Percentiles rank a stretch among this genome's conserved stretches.
phyloP scores from a whole-genome alignment of 192 early-diverging fungal genomes.

The Coemansia sp. region DNA sequence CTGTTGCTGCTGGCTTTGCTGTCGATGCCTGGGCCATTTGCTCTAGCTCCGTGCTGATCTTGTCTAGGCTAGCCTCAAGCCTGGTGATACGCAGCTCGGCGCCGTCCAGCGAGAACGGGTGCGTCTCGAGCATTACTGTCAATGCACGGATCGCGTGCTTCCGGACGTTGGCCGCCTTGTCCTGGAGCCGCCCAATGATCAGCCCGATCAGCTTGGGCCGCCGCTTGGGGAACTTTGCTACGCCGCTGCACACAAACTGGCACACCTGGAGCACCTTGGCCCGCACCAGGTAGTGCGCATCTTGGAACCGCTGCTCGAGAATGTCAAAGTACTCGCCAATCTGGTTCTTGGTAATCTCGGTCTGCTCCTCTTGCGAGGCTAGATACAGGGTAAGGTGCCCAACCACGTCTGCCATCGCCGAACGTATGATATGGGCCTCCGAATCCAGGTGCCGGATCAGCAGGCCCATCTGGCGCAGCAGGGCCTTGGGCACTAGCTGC shows the following conservation, averaged over 20 bases:
- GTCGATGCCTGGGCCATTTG: constrained; percentile 42
- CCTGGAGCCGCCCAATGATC: constrained; percentile 73
- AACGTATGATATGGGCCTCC: constrained; percentile 82
- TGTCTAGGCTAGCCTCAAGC: constrained; percentile 61
- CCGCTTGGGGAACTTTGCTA: constrained; percentile 67
- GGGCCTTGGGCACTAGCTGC: constrained; percentile 70
- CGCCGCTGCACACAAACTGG: constrained; percentile 70
- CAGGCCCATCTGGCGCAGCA: constrained; percentile 84
- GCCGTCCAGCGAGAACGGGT: constrained; percentile 85
- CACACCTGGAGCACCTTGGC: constrained; percentile 84
- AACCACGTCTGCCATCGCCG: constrained; percentile 82
- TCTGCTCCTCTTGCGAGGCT: constrained; percentile 65
- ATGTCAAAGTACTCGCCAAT: constrained; percentile 86
- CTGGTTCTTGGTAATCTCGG: constrained; percentile 60
- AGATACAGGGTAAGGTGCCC: constrained; percentile 77
- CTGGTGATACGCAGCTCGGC: constrained; percentile 66
- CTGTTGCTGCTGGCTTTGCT: constrained; percentile 19
- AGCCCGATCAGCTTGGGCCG: constrained; percentile 63
- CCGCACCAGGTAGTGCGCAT: constrained; percentile 79
- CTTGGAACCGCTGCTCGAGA: constrained; percentile 86
- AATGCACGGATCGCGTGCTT: constrained; percentile 87
- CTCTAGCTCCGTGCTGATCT: constrained; percentile 64
- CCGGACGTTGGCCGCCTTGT: constrained; percentile 85
- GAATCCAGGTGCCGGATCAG: constrained; percentile 84
- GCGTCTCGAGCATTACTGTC: constrained; percentile 72